Evolutionary conservation across 345 rosid genomes (phyloP).

Genomic region (Gossypium bickii): DNA sequence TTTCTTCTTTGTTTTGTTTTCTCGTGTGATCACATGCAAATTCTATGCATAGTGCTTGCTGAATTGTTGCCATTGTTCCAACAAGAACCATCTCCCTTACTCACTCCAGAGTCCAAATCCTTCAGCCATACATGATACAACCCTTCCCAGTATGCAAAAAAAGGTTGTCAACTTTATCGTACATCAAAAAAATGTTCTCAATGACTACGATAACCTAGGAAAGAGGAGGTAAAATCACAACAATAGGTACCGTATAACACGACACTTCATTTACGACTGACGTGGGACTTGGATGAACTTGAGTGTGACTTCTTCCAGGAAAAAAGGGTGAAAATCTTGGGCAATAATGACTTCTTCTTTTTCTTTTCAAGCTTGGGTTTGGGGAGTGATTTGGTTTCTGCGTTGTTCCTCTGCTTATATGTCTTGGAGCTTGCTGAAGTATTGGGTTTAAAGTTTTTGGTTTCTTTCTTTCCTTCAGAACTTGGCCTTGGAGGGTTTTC

Average conservation of each 20-base stretch:
- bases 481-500: slow-evolving; percentile 26
- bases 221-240: slow-evolving; percentile 16
- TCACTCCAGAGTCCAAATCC: slow-evolving; percentile 16
- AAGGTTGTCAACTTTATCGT: slow-evolving; percentile 21
- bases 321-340: slow-evolving; percentile 63
- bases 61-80: too few relatives aligned
- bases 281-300: slow-evolving; percentile 36
- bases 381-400: slow-evolving; percentile 23
- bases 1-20: too few relatives aligned
- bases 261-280: slow-evolving; percentile 6
- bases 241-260: neutral
- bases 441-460: slow-evolving; percentile 19
- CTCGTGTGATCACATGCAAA: too few relatives aligned
- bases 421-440: slow-evolving; percentile 29
- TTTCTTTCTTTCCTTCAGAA: slow-evolving; percentile 38
- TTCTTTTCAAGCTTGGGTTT: slow-evolving; percentile 43
- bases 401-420: slow-evolving; percentile 19
- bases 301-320: slow-evolving; percentile 44
- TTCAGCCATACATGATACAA: slow-evolving; percentile 5
- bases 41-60: too few relatives aligned
- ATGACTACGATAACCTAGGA: neutral
- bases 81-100: slow-evolving; percentile 21
- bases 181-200: slow-evolving; percentile 25
- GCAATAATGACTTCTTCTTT: slow-evolving; percentile 76
- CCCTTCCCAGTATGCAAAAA: slow-evolving; percentile 8